phyloP scores from a whole-genome alignment of 2,329 filamentous ascomycete species.

The Colletotrichum brevisporum region DNA sequence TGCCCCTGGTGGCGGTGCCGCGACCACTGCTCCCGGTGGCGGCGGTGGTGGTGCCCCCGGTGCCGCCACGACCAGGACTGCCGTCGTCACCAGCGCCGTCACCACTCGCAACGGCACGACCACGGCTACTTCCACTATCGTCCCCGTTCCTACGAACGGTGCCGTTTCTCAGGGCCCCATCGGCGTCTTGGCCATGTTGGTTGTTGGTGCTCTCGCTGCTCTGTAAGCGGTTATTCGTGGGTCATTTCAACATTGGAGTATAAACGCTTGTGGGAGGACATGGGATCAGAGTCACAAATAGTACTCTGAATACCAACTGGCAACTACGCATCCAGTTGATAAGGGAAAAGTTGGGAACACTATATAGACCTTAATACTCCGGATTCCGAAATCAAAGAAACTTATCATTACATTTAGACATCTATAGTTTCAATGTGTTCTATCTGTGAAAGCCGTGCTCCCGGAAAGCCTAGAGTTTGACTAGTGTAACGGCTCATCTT shows the following conservation, averaged over 20 bases:
- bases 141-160: constrained; percentile 30
- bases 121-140: constrained; percentile 8
- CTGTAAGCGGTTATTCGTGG: neutral
- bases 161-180: constrained; percentile 20
- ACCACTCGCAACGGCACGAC: constrained; percentile 20
- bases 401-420: neutral
- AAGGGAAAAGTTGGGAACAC: too few species aligned
- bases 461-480: too few species aligned
- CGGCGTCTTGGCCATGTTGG: constrained; percentile 23
- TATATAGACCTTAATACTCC: neutral
- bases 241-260: neutral
- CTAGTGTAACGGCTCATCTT: too few species aligned
- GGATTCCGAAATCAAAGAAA: neutral
- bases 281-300: neutral
- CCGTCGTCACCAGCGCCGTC: constrained; percentile 21
- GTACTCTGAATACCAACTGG: too few species aligned
- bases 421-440: neutral
- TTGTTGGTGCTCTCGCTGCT: constrained; percentile 30
- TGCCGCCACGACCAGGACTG: constrained; percentile 17
- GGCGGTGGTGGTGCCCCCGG: neutral
- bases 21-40: neutral
- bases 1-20: too few species aligned
- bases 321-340: too few species aligned
- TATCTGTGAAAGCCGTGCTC: neutral
- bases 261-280: neutral